Base-by-base conservation (phyloP, 768 basidiomycete species). In the Kwoniella shandongensis region DNA sequence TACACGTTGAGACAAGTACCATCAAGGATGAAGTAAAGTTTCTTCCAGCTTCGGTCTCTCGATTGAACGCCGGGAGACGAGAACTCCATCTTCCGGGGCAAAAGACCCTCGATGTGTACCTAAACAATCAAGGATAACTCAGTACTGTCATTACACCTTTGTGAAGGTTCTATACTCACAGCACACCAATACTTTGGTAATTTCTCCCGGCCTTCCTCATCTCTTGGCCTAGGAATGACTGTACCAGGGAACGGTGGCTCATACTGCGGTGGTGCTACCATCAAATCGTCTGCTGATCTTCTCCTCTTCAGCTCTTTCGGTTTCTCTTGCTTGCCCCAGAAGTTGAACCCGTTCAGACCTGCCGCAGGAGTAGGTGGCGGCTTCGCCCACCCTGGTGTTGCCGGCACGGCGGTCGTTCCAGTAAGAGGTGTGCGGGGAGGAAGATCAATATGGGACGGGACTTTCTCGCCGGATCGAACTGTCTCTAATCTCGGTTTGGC, bases 81-180 rank as follows among this genome's bases (percentile, higher is more conserved):
- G 72, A 99, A 98, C 80, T 99, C 96, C 85, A 92, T 83, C 81
- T 99, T 99, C 44, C 89, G 84, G 1, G 88, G 87, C 79, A 99
- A 83, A 51, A 86, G 81, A 2, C 86, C 89, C 32, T 84, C 82
- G 66, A 97, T 83, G 69, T 89, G 86, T 17, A 98, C 77, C 71
- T 75, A 58, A 13, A 20, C 26, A 22, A 32, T 32, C 4, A 42
- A 22, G n/a, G 10, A 46, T 32, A 49, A 35, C 41, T 13, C 25
- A 30, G 8, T 15, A 44, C 30, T 11, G n/a, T 27, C 18, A 7
- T 11, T 22, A 8, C 13, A 32, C 17, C 11, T 11, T 7, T 30
- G 23, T 12, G 15, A 25, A 47, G 25, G 22, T 2, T 26, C 18
- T 4, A 38, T 13, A 67, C 73, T 67, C 47, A 75, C 83, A 15